phyloP scores from a whole-genome alignment of 768 basidiomycete genomes.

The Pholiota molesta region DNA sequence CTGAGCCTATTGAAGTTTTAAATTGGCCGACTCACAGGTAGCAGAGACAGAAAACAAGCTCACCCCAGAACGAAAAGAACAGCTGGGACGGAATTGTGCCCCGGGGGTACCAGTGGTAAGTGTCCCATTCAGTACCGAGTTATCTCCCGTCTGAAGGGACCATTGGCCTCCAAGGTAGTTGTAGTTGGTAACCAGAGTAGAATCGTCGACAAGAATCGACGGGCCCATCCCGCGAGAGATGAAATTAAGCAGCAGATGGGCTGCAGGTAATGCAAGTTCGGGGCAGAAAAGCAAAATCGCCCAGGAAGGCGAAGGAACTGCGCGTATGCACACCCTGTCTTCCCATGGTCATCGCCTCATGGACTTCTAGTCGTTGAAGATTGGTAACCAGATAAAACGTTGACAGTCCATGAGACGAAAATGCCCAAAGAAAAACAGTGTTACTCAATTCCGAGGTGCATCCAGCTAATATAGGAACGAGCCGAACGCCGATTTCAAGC shows the following conservation, averaged over 20 bases:
- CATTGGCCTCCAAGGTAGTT: conserved; percentile 9
- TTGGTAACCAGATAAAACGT: background rate
- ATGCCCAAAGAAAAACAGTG: background rate
- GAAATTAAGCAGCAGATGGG: background rate
- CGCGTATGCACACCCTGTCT: background rate
- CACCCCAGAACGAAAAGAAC: conserved; percentile 5
- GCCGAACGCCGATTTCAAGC: background rate
- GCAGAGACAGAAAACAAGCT: background rate
- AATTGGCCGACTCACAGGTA: background rate
- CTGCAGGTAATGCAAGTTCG: background rate
- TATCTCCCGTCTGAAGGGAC: conserved; percentile 3
- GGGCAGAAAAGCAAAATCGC: background rate
- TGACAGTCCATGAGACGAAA: background rate
- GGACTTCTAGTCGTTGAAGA: background rate
- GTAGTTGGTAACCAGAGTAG: background rate
- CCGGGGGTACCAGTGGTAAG: conserved; percentile 4
- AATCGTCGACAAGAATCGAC: conserved; percentile 14
- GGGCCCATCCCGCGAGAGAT: conserved; percentile 3
- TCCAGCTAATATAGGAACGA: background rate
- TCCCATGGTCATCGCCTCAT: background rate
- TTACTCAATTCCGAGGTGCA: background rate
- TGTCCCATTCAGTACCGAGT: conserved; percentile 8
- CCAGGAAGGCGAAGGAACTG: background rate
- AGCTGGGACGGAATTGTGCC: background rate
- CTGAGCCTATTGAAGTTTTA: conserved; percentile 8